Evolutionary conservation across 2,329 filamentous ascomycete species (phyloP), one percentile per base, ranked within the genome.

Genomic region (Teratosphaeria viscida): DNA sequence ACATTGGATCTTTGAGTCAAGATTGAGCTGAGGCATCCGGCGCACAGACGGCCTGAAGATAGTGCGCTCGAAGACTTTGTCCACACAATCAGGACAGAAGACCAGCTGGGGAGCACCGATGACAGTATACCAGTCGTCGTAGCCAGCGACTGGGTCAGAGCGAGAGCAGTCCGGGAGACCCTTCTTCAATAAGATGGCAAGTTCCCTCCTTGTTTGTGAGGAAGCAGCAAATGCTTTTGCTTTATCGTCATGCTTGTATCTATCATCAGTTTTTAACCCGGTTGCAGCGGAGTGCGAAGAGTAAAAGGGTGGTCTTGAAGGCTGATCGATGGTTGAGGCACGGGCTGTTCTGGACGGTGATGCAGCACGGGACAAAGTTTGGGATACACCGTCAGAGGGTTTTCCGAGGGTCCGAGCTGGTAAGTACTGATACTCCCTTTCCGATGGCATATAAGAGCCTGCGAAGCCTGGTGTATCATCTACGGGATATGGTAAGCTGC

Each of bases 71-170:
- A 92, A 90, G 8, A 90, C 82, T 5, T 81, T 80, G 2, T 81
- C 79, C 71, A 89, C 90, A 74, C 92, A 97, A 12, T 82, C 83
- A 0, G 90, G 89, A 67, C 92, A 96, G 54, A 96, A 87, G 63
- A 89, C 84, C 66, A 96, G 88, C 61, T 83, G 82, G 12, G 85
- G 81, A 62, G 85, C 82, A 14, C 84, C 83, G 3, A 84, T 83
- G 4, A 96, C 78, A 0, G 87, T 92, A 62, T 91, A 85, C 89
- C 92, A 96, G 68, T 94, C 90, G 62, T 86, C 78, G 62, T 85
- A 81, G 1, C 85, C 85, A 10, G 81, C 76, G 12, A 84, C 81
- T 11, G 83, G 82, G 4, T 80, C 76, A 47, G 81, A 83, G 61
- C 89, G 81, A 6, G 86, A 86, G 66, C 92, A 96, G 2, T 85